Evolutionary conservation across 768 basidiomycete species (phyloP).

Genomic region (Lentinula sp.): DNA sequence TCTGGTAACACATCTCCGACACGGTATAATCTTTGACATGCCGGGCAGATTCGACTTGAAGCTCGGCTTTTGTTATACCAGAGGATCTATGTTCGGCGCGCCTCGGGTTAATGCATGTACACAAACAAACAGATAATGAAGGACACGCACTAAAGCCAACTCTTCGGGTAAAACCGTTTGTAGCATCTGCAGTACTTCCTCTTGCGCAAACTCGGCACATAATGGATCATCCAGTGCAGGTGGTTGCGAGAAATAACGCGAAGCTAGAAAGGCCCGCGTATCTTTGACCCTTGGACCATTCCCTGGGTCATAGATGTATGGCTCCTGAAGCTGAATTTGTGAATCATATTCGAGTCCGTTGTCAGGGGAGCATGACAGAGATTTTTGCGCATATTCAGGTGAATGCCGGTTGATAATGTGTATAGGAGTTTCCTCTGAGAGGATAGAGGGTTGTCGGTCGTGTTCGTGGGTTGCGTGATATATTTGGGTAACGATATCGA

Average conservation of each 20-base stretch:
- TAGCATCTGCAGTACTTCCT: constrained; percentile 72
- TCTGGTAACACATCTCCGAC: constrained; percentile 62
- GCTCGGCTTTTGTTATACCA: constrained; percentile 85
- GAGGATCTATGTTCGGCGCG: constrained; percentile 41
- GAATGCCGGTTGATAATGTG: not conserved
- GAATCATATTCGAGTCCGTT: not conserved
- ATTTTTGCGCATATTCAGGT: not conserved
- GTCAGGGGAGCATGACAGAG: not conserved
- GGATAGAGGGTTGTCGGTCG: not conserved
- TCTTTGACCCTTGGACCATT: constrained; percentile 74
- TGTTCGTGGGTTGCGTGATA: not conserved
- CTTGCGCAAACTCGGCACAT: constrained; percentile 73
- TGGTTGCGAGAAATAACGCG: constrained; percentile 60
- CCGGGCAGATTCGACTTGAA: constrained; percentile 68
- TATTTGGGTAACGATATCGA: not conserved
- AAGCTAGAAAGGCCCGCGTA: constrained; percentile 55
- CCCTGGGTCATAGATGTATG: constrained; percentile 74
- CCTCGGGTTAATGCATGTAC: not conserved
- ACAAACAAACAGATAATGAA: not conserved
- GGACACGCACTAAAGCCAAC: constrained; percentile 51
- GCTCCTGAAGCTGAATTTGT: constrained; percentile 31
- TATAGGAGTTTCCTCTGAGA: not conserved
- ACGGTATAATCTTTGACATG: constrained; percentile 67
- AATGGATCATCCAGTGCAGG: constrained; percentile 58
- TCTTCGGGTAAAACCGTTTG: constrained; percentile 65